Evolutionary conservation across 805 yeast species (phyloP), one percentile per base, ranked within the genome.

Genomic region (Candida vartiovaarae): DNA sequence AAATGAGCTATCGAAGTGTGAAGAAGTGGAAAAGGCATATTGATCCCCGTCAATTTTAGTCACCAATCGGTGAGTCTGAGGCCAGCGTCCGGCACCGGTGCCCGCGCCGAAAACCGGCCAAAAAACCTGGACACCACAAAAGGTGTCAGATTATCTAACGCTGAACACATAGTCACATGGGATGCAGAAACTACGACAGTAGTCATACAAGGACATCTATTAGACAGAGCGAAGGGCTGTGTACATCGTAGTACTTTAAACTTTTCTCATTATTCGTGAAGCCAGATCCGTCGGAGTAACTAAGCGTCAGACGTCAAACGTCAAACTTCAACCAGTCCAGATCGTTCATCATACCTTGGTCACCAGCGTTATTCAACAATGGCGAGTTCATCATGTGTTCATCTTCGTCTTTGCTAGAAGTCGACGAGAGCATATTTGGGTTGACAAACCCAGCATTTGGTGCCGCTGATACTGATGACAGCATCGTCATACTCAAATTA

Each of bases 291-390:
- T 9, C 9, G 9, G 30, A 6, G 9, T 28, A 28, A 7, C 30
- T 28, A 15, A 15, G 10, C 33, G 15, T 32, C n/a, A 29, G 36
- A 23, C 4, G 25, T 46, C 44, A 57, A 30, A 53, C 46, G 35
- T 58, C 61, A 53, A 58, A 58, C 41, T 57, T 58, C 36, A 58
- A 35, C 62, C 62, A 58, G 33, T 58, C 62, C 36, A 58, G 40
- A 40, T 56, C 62, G 43, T 46, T 49, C 15, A 46, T 38, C 49
- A 48, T 45, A 3, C 52, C 54, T 41, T 41, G 42, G 38, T 51
- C 51, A 27, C 40, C 41, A 7, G 35, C 20, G 33, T 15, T 9
- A 23, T 33, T 24, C 6, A 33, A 8, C 35, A 11, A 15, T 31
- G 35, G 35, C 23, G 38, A 35, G 43, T 49, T 54, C 40, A 45